phyloP scores from a whole-genome alignment of 169 alveolate genomes.

The Plasmodium chabaudi region DNA sequence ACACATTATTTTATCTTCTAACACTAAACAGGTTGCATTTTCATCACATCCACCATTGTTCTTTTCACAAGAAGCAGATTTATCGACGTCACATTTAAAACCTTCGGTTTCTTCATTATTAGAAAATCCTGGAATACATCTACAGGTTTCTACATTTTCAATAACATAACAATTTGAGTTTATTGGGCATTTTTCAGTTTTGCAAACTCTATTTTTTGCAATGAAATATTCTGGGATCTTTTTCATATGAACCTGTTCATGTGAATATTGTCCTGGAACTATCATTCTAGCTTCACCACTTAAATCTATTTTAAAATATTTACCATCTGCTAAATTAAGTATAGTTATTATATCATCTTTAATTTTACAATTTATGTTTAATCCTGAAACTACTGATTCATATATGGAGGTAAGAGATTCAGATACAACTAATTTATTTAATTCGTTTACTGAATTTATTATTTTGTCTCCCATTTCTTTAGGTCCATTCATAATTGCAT shows the following conservation, averaged over 20 bases:
- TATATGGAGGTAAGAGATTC: conserved; percentile 1
- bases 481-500: conserved; percentile 8
- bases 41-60: conserved; percentile 66
- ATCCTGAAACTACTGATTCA: background rate
- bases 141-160: conserved; percentile 32
- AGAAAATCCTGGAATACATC: conserved; percentile 60
- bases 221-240: conserved; percentile 7
- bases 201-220: conserved; percentile 34
- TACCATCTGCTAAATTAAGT: conserved; percentile 12
- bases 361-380: conserved; percentile 42
- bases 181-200: conserved; percentile 23
- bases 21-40: conserved; percentile 22
- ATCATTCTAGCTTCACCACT: conserved; percentile 18
- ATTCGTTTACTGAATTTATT: background rate
- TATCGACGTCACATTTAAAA: conserved; percentile 23
- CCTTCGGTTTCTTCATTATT: conserved; percentile 7
- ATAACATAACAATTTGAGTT: conserved; percentile 69
- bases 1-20: conserved; percentile 47
- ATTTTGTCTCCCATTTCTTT: conserved; percentile 4
- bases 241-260: conserved; percentile 4
- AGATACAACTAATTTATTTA: conserved; percentile 21
- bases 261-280: conserved; percentile 9
- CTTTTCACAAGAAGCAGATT: conserved; percentile 21
- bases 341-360: conserved; percentile 37
- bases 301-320: conserved; percentile 52